phyloP scores from a whole-genome alignment of 805 yeast genomes.

The Ogataea ganodermae region DNA sequence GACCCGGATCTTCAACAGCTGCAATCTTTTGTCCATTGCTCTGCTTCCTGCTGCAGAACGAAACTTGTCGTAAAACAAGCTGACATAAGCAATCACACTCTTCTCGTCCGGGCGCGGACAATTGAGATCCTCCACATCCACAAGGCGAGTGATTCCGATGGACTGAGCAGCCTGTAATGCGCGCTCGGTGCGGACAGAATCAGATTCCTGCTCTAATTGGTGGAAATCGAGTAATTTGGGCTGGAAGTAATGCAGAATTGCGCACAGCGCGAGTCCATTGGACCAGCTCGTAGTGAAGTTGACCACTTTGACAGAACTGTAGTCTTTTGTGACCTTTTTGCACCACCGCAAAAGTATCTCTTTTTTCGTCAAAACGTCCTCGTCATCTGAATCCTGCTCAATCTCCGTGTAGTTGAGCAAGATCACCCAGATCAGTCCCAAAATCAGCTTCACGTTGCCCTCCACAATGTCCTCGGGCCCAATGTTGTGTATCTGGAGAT shows the following conservation, averaged over 20 bases:
- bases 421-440: slow-evolving; percentile 53
- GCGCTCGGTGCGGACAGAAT: slow-evolving; percentile 34
- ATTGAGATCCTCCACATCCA: slow-evolving; percentile 56
- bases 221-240: slow-evolving; percentile 43
- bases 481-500: slow-evolving; percentile 43
- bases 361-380: slow-evolving; percentile 27
- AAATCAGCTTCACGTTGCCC: slow-evolving; percentile 47
- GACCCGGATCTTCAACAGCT: slow-evolving; percentile 20
- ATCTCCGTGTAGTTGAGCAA: slow-evolving; percentile 42
- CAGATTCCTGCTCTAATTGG: slow-evolving; percentile 30
- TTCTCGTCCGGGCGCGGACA: slow-evolving; percentile 58
- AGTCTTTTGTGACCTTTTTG: slow-evolving; percentile 44
- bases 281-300: slow-evolving; percentile 62
- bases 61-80: slow-evolving; percentile 58
- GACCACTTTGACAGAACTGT: slow-evolving; percentile 38
- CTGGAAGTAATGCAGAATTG: slow-evolving; percentile 43
- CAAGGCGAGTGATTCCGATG: slow-evolving; percentile 51
- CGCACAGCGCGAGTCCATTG: slow-evolving; percentile 49
- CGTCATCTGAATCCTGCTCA: slow-evolving; percentile 12
- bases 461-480: slow-evolving; percentile 53
- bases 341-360: slow-evolving; percentile 56
- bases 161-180: slow-evolving; percentile 47
- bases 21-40: slow-evolving; percentile 7
- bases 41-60: slow-evolving; percentile 11
- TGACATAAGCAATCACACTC: slow-evolving; percentile 56